Conservation (phyloP, 1,139 yeast genomes). For the Candida sanyaensis region DNA sequence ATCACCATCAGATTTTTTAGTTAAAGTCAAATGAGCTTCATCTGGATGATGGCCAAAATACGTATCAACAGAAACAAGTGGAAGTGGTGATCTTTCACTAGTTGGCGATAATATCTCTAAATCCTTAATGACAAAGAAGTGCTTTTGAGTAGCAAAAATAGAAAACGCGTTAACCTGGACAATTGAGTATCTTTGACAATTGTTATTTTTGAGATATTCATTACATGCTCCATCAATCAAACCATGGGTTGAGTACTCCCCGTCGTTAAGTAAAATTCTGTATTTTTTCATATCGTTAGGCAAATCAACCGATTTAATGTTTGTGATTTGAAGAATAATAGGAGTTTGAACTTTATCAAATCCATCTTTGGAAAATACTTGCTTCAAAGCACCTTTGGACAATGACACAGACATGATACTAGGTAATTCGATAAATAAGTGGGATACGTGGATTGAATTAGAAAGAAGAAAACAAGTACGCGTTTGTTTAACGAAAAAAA, state of each 20-base stretch:
- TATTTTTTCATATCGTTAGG: constrained; percentile 48
- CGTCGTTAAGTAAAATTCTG: constrained; percentile 65
- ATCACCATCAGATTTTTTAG: constrained; percentile 16
- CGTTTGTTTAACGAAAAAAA: too few species aligned
- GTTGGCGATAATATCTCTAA: constrained; percentile 47
- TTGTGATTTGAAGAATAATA: constrained; percentile 48
- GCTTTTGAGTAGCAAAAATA: constrained; percentile 52
- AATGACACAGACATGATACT: constrained; percentile 15
- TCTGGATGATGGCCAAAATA: constrained; percentile 58
- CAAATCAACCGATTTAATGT: constrained; percentile 42
- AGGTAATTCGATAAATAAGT: neutral
- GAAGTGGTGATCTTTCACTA: constrained; percentile 28
- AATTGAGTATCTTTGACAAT: constrained; percentile 36
- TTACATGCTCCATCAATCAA: constrained; percentile 63
- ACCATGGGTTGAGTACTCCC: constrained; percentile 62
- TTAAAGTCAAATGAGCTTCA: constrained; percentile 40
- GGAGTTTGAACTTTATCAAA: constrained; percentile 29
- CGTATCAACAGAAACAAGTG: constrained; percentile 47
- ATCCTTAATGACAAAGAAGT: constrained; percentile 55
- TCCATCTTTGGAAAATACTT: constrained; percentile 26
- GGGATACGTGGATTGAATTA: neutral
- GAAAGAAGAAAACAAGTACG: neutral
- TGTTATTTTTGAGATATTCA: constrained; percentile 49
- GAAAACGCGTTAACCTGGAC: constrained; percentile 42
- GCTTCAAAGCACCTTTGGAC: constrained; percentile 28